Base-by-base conservation (phyloP, 148 eudicot genomes). In the Diospyros kaki region DNA sequence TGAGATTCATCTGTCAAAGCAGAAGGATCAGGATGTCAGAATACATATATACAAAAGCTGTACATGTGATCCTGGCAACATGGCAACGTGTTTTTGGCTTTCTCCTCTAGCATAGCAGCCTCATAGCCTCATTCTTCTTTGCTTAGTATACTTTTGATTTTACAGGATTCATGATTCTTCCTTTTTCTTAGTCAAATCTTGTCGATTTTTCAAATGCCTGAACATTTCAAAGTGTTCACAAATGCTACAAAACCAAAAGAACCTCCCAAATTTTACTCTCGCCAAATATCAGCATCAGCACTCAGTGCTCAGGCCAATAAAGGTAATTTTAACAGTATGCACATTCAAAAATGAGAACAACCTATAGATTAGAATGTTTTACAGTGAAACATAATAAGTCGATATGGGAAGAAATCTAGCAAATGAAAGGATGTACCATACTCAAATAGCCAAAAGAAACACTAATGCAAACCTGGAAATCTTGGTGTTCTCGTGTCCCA, bases 401-500 rank as follows among this genome's bases (percentile, higher is more conserved):
- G 6, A 69, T 39, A 54, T 6, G 6, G 28, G 38, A n/a, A 68
- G 7, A 28, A 68, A 38, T 9, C 28, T 50, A 12, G 40, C 54
- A 60, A 58, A 73, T 17, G 15, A 63, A 59, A 73, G n/a, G 53
- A 65, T 28, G n/a, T 6, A 67, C 61, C 74, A 76, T 52, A 12
- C 38, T 5, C 10, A 38, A 51, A 38, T n/a, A 69, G 14, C 1
- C 13, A 52, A 54, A 14, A 69, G 28, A 79, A 75, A 18, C 15
- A 67, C 39, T 60, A 64, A 43, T 58, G 45, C 68, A 46, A 45
- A 95, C 98, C 98, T 95, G 97, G 80, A 95, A 95, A 84, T 95
- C 98, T 78, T 82, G 89, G 52, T 93, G 92, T 83, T 89, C 89
- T 71, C 93, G 84, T 39, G 86, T 83, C 76, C 93, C 94, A 78